phyloP scores from a whole-genome alignment of 768 basidiomycete genomes.

The Pisolithus orientalis region DNA sequence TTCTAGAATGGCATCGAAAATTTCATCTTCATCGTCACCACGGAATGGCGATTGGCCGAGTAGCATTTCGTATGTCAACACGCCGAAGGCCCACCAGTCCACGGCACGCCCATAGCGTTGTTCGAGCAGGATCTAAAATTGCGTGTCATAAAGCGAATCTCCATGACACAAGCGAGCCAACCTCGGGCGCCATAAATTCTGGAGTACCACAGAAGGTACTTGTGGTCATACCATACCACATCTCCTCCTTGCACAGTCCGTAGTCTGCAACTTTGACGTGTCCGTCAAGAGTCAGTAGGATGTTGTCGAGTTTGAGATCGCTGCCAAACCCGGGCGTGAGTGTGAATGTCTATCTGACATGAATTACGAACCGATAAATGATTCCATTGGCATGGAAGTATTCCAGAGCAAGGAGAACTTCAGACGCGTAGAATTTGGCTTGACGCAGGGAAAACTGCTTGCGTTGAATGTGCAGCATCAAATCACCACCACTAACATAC shows the following conservation, averaged over 20 bases:
- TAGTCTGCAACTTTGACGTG: constrained; percentile 99
- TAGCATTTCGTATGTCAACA: constrained; percentile 97
- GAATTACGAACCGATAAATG: constrained; percentile 78
- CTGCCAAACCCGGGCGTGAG: constrained; percentile 34
- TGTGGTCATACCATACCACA: constrained; percentile 95
- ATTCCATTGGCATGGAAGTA: constrained; percentile 99
- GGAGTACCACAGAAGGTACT: constrained; percentile 99
- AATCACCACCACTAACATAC: constrained; percentile 96
- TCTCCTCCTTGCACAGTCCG: constrained; percentile 98
- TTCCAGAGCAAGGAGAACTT: constrained; percentile 91
- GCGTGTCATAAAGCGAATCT: constrained; percentile 2
- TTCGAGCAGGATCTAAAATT: constrained; percentile 85
- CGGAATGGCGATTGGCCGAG: constrained; percentile 98
- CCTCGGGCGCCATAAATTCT: constrained; percentile 99
- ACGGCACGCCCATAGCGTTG: constrained; percentile 98
- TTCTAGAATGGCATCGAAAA: constrained; percentile 97
- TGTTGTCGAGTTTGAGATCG: constrained; percentile 97
- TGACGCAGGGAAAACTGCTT: constrained; percentile 98
- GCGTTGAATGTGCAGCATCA: constrained; percentile 99
- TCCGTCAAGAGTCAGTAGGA: constrained; percentile 91
- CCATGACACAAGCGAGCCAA: constrained; percentile 27
- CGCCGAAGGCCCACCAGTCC: constrained; percentile 99
- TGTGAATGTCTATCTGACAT: neutral
- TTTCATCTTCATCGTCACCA: constrained; percentile 99
- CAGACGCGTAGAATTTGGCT: constrained; percentile 98